Evolutionary conservation across 768 basidiomycete genomes (phyloP), one percentile per base, ranked within the genome.

Genomic region (Boletales sp.): DNA sequence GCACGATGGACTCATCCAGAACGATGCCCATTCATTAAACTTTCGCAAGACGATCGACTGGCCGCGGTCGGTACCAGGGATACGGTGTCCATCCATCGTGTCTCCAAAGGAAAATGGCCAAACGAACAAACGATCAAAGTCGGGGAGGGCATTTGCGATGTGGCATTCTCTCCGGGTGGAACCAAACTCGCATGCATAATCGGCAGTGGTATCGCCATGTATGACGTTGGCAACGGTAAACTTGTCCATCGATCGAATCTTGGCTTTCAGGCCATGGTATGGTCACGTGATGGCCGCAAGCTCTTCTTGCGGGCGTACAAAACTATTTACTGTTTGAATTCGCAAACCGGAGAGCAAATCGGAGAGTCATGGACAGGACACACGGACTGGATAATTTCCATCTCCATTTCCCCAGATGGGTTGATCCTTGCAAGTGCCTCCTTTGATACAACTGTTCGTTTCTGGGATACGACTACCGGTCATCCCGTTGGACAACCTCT

Each of bases 351-450:
- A 5, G 8, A 40, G n/a, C 39, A 12, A 13, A 24, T 61, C 5
- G 51, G 47, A 47, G 17, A 17, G 1, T 48, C 44, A 0, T 55
- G 59, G 59, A 13, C 3, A 49, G 30, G 61, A 15, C 59, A 69
- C 32, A 47, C 60, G 0, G 21, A 50, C 9, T 0, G 0, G 0
- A 24, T 59, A n/a, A 0, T 0, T 9, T 44, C 39, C 0, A 14
- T 34, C 15, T 34, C 34, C 15, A 12, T 27, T 27, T 27, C 24
- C 24, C 24, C 24, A 27, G 24, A 27, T 6, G 24, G 24, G 24
- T 27, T 6, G 7, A 7, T 27, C 24, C 24, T 27, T 27, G 4
- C 24, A 6, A 27, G 24, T 5, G 24, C 24, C 24, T 27, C 24
- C 24, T 27, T 3, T 3, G 24, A 27, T 7, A 1, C 1, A 1